phyloP scores from a whole-genome alignment of 2,329 filamentous ascomycete species.

The Lecanoromycetidae sp. region DNA sequence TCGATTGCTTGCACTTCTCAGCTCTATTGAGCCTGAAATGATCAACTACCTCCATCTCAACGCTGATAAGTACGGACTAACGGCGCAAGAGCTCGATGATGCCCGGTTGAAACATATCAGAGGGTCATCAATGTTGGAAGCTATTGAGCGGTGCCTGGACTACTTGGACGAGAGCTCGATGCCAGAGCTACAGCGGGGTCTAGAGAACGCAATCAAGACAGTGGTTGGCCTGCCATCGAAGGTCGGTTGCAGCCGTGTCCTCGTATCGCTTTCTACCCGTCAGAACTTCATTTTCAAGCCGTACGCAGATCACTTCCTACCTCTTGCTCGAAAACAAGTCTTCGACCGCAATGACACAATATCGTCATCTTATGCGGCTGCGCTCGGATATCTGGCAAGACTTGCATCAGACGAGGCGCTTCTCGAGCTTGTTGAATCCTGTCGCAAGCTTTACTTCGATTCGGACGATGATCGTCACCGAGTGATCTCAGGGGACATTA shows the following conservation, averaged over 20 bases:
- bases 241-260: slow-evolving; percentile 73
- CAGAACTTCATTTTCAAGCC: slow-evolving; percentile 63
- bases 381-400: slow-evolving; percentile 72
- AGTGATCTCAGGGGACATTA: slow-evolving; percentile 67
- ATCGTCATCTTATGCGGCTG: slow-evolving; percentile 73
- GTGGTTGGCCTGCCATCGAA: slow-evolving; percentile 89
- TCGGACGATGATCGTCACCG: slow-evolving; percentile 66
- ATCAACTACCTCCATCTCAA: slow-evolving; percentile 91
- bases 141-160: slow-evolving; percentile 78
- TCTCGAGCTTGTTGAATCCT: slow-evolving; percentile 41
- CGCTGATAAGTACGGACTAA: slow-evolving; percentile 70
- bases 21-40: slow-evolving; percentile 74
- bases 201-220: slow-evolving; percentile 70
- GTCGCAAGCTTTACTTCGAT: slow-evolving; percentile 63
- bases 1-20: slow-evolving; percentile 68
- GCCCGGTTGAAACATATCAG: slow-evolving; percentile 70
- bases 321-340: slow-evolving; percentile 65
- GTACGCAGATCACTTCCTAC: slow-evolving; percentile 63
- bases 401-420: slow-evolving; percentile 48
- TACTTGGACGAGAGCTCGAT: slow-evolving; percentile 70
- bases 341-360: slow-evolving; percentile 92
- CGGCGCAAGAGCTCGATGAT: slow-evolving; percentile 80
- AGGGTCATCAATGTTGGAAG: slow-evolving; percentile 79
- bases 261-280: slow-evolving; percentile 73
- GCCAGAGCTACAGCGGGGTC: slow-evolving; percentile 54